Evolutionary conservation across 805 yeast species (phyloP), one percentile per base, ranked within the genome.

Genomic region (Candida gorgasii): DNA sequence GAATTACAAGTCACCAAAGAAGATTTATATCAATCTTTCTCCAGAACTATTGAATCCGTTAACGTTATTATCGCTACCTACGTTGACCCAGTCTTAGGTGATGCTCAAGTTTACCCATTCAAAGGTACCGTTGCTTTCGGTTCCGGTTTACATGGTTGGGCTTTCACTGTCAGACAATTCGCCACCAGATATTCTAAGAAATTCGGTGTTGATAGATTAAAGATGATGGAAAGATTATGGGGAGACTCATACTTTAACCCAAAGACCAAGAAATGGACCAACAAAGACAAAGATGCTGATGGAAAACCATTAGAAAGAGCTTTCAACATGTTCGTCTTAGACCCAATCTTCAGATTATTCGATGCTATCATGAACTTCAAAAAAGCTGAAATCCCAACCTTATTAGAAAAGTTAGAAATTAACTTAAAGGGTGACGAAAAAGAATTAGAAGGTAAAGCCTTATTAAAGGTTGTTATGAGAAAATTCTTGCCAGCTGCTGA

Each of bases 91-190:
- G 73, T 79, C 52, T 75, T 92, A 55, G 99, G 99, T 80, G 98
- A 92, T 68, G 84, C 80, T 65, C 98, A 92, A 81, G 98, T 92
- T 55, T 92, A 85, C 96, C 99, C 99, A 76, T 95, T 92, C 74
- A 75, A 76, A 71, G 99, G 99, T 80, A 92, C 98, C 74, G 96
- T 92, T 69, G 99, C 99, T 61, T 92, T 92, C 77, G 98, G 96
- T 81, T 93, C 98, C 74, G 99, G 98, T 86, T 82, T 92, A 70
- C 99, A 92, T 84, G 99, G 99, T 77, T 92, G 99, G 99, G 98
- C 97, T 72, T 92, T 92, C 92, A 92, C 99, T 63, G 86, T 92
- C 70, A 89, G 99, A 78, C 98, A 92, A 82, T 92, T 92, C 63
- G 97, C 98, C 63, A 75, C 79, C 78, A 88, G 96, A 80, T 92